Conservation (phyloP, 148 eudicot species). For the Rhododendron ovatum region DNA sequence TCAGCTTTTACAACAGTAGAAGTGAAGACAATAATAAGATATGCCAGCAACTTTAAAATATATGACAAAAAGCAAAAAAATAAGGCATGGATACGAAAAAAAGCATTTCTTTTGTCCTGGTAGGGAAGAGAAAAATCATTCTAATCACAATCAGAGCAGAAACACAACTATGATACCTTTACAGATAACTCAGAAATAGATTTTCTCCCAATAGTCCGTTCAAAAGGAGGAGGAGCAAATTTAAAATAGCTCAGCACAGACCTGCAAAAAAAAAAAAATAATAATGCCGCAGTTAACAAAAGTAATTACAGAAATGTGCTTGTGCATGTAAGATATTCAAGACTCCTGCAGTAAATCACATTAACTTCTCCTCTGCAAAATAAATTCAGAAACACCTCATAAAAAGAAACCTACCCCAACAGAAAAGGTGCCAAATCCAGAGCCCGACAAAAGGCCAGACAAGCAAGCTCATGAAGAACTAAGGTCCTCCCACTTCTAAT, state of each 20-base stretch:
- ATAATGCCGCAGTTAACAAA: background rate
- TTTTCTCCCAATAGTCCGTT: slow-evolving; percentile 38
- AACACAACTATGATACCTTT: slow-evolving; percentile 29
- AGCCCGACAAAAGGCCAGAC: slow-evolving; percentile 74
- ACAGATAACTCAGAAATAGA: slow-evolving; percentile 20
- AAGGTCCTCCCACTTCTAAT: slow-evolving; percentile 50
- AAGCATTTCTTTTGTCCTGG: background rate
- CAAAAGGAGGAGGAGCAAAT: slow-evolving; percentile 84
- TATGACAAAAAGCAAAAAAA: background rate
- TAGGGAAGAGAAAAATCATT: background rate
- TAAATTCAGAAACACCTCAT: background rate
- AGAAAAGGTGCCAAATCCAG: slow-evolving; percentile 66
- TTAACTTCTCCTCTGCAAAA: background rate
- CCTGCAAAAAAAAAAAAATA: slow-evolving; percentile 37
- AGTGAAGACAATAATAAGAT: background rate
- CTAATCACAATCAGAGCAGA: background rate
- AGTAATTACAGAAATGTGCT: background rate
- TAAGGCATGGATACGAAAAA: background rate
- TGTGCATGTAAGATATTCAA: background rate
- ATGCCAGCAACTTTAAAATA: background rate
- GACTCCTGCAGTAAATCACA: background rate
- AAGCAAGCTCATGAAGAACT: slow-evolving; percentile 79
- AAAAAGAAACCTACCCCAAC: slow-evolving; percentile 42
- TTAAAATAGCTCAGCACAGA: slow-evolving; percentile 55
- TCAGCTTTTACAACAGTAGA: background rate